These are phyloP conservation scores for Spathaspora gorwiae DNA, from an alignment of 805 yeast genomes.

Conservation along the genomic window DNA sequence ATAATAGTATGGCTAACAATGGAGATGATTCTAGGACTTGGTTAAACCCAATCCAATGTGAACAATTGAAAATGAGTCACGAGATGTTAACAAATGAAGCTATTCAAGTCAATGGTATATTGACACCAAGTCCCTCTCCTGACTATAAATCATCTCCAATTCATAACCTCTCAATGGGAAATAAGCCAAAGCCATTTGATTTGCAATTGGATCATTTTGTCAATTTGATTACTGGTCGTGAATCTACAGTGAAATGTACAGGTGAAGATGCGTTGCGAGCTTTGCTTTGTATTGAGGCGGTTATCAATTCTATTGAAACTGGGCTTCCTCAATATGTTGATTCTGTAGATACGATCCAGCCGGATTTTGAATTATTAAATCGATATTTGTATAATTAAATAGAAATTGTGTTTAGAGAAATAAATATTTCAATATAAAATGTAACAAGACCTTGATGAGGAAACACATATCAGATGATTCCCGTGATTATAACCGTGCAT, in stretches of 20 bases:
- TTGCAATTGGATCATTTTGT: conserved; percentile 37
- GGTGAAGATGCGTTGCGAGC: conserved; percentile 33
- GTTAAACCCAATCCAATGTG: conserved; percentile 22
- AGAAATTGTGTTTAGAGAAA: too few species aligned
- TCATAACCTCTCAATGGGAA: conserved; percentile 7
- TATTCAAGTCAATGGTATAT: conserved; percentile 8
- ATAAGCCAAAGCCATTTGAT: conserved; percentile 27
- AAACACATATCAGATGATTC: too few species aligned
- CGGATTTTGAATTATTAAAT: conserved; percentile 9
- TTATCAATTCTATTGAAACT: conserved; percentile 24
- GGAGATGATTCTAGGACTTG: conserved; percentile 16
- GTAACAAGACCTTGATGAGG: too few species aligned
- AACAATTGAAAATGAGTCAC: conserved; percentile 15
- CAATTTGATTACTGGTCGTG: conserved; percentile 27
- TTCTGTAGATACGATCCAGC: conserved; percentile 13
- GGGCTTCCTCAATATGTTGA: conserved; percentile 28
- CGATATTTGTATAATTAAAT: not conserved
- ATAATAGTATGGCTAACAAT: conserved; percentile 4
- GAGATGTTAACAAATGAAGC: conserved; percentile 6
- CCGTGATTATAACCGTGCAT: conserved; percentile 1
- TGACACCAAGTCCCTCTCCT: conserved; percentile 31
- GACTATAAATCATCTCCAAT: conserved; percentile 18
- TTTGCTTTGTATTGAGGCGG: conserved; percentile 33
- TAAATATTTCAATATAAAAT: too few species aligned
- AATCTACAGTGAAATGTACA: conserved; percentile 22